Percentiles rank a stretch among this genome's conserved stretches.
phyloP scores from a whole-genome alignment of 73 alveolate genomes.

The Paramecium caudatum region DNA sequence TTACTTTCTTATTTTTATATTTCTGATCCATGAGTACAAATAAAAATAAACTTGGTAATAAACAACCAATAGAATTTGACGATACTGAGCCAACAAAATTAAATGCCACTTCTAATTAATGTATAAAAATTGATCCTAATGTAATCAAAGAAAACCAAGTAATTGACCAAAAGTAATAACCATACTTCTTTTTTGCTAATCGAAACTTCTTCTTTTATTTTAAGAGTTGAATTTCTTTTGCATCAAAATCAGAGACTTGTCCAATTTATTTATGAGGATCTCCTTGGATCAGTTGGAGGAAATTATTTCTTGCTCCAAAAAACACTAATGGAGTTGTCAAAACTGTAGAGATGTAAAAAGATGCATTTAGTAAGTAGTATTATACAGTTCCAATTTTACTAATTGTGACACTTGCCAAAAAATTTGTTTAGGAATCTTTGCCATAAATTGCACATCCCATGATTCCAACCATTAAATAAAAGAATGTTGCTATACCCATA shows the following conservation, averaged over 20 bases:
- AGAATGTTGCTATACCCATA: background rate
- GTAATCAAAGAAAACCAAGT: background rate
- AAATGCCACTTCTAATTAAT: conserved; percentile 50
- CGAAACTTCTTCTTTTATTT: background rate
- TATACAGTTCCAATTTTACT: background rate
- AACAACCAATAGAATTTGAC: conserved; percentile 54
- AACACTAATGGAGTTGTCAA: conserved; percentile 54
- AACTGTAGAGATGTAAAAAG: conserved; percentile 38
- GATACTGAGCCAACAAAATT: conserved; percentile 56
- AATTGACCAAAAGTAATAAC: conserved; percentile 59
- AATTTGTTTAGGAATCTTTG: conserved; percentile 9
- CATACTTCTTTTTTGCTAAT: background rate
- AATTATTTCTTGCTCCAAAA: conserved; percentile 64
- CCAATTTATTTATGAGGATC: too few relatives aligned
- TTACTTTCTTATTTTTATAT: background rate
- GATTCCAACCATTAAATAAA: conserved; percentile 43
- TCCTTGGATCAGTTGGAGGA: conserved; percentile 4
- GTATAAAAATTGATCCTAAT: background rate
- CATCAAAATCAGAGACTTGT: too few relatives aligned
- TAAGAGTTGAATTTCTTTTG: background rate
- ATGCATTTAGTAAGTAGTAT: conserved; percentile 15
- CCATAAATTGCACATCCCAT: conserved; percentile 64
- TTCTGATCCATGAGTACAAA: background rate
- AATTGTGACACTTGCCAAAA: background rate
- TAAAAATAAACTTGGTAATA: conserved; percentile 51